A percentile compares a stretch with the other conserved stretches of the same genome.
Conservation (phyloP, 192 early-diverging fungal genomes). For the Neocallimastix lanati region DNA sequence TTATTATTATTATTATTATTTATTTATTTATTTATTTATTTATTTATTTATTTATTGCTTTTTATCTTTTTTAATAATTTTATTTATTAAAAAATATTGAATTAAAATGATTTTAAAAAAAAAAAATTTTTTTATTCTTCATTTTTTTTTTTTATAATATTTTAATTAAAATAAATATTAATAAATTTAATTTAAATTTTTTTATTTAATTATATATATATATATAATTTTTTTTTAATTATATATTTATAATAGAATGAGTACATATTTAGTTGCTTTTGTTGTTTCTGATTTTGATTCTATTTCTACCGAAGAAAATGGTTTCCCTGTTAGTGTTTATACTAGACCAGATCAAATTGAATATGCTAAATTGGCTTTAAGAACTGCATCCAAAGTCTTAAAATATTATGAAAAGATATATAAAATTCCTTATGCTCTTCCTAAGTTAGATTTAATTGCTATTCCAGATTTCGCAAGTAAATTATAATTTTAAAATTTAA, state of each 20-base stretch:
- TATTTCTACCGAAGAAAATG: constrained; percentile 14
- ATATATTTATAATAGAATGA: background rate
- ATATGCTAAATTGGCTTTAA: constrained; percentile 66
- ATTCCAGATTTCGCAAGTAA: constrained; percentile 92
- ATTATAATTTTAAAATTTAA: too few species aligned
- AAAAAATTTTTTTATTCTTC: too few species aligned
- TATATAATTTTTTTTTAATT: too few species aligned
- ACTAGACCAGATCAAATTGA: constrained; percentile 57
- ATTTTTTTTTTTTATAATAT: background rate
- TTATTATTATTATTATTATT: too few species aligned
- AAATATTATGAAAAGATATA: constrained; percentile 74
- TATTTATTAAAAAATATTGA: too few species aligned
- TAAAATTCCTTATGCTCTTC: constrained; percentile 70
- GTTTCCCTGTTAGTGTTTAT: constrained; percentile 70
- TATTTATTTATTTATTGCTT: too few species aligned
- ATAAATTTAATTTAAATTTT: too few species aligned
- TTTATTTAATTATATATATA: too few species aligned
- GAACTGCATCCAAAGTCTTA: constrained; percentile 55
- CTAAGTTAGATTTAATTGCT: constrained; percentile 51
- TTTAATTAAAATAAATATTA: too few species aligned
- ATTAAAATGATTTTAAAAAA: too few species aligned
- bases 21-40: too few species aligned
- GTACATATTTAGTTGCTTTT: constrained; percentile 48
- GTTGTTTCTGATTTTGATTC: constrained; percentile 32
- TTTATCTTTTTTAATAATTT: too few species aligned